Evolutionary conservation across 352 stramenopile species (phyloP), one percentile per base, ranked within the genome.

Genomic region (Pythium angustatum): DNA sequence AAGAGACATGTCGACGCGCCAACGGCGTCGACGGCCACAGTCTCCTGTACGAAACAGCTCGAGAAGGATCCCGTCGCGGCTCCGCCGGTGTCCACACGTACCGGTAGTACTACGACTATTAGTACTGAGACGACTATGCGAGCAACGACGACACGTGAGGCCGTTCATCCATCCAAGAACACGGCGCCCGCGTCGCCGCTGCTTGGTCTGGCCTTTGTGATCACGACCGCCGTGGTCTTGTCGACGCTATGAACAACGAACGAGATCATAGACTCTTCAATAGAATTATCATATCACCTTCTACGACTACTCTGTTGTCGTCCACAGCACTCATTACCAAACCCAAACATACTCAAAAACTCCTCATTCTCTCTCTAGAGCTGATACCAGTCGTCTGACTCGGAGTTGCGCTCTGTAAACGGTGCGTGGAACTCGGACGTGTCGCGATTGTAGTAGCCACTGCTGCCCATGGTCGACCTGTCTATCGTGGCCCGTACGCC

Each of bases 321-420:
- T n/a, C n/a, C n/a, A n/a, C n/a, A n/a, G n/a, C n/a, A n/a, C n/a
- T n/a, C n/a, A n/a, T n/a, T n/a, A 27, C 10, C 38, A 14, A 27
- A 47, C 40, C 26, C 40, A 27, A 47, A 26, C 34, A 34, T 11
- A 45, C 17, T 45, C 49, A 30, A 26, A 0, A 1, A 33, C 3
- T 49, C 43, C 8, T 8, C 24, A n/a, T 31, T 15, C 14, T 12
- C 12, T 10, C 24, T 34, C n/a, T n/a, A 61, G 4, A 61, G 21
- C 27, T 61, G 53, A 34, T 61, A 48, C 60, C 45, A 59, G 2
- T 62, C 50, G 4, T n/a, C n/a, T n/a, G 52, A 61, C 60, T 67
- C 60, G 51, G 60, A 67, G 38, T 67, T 43, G 30, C 60, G 60
- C 14, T 52, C n/a, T 3, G 30, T n/a, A 34, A 62, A 67, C 50